These are phyloP conservation scores for Ophiostoma tasmaniense DNA, from an alignment of 2,329 filamentous ascomycete genomes.

Conservation along the genomic window DNA sequence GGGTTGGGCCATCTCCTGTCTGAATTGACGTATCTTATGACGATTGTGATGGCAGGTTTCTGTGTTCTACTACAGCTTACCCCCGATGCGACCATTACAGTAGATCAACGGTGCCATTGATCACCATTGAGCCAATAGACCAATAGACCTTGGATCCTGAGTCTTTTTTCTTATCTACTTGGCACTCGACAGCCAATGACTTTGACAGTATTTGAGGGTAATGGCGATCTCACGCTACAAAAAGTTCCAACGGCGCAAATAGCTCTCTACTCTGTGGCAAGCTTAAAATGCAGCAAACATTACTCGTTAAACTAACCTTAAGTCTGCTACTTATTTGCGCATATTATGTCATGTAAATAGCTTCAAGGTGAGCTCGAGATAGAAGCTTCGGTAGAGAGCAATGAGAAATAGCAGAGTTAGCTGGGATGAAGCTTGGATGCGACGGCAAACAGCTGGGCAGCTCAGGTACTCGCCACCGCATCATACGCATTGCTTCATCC, in stretches of 20 bases:
- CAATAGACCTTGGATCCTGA: not conserved
- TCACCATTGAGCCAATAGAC: not conserved
- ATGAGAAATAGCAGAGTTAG: not conserved
- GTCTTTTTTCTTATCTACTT: conserved; percentile 13
- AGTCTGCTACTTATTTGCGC: not conserved
- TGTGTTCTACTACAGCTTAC: not conserved
- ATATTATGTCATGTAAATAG: not conserved
- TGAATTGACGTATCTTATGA: not conserved
- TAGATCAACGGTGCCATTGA: not conserved
- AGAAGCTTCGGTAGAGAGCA: not conserved
- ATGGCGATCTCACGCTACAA: not conserved
- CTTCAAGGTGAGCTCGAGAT: not conserved
- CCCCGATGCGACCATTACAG: not conserved
- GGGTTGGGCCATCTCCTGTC: not conserved
- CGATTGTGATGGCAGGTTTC: not conserved
- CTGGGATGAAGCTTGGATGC: not conserved
- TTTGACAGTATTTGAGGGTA: not conserved
- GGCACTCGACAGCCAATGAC: conserved; percentile 7
- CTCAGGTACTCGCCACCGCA: too few relatives aligned
- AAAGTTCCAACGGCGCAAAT: not conserved
- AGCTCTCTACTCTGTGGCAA: too few relatives aligned
- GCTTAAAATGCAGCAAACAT: not conserved
- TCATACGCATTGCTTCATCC: not conserved
- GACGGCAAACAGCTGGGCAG: too few relatives aligned
- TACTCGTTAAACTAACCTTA: too few relatives aligned